phyloP scores from a whole-genome alignment of 176 grass and related monocot genomes.

The Eleusine coracana region DNA sequence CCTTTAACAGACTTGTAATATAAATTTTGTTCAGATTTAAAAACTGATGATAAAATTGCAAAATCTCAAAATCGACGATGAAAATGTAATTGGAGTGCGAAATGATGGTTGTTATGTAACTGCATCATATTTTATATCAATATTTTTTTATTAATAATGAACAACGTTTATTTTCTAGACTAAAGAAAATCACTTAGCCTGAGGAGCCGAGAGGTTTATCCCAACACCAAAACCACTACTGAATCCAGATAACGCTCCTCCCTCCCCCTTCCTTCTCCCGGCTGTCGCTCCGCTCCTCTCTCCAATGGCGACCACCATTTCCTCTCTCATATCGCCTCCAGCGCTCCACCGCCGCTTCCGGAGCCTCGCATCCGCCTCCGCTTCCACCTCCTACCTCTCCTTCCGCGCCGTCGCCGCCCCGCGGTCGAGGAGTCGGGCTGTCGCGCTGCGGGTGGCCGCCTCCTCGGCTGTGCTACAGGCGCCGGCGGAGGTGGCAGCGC shows the following conservation, averaged over 20 bases:
- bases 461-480: conserved; percentile 45
- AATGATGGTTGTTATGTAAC: no score
- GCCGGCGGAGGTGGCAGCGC: conserved; percentile 49
- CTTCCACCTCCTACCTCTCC: conserved; percentile 7
- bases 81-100: no score
- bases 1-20: no score
- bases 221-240: conserved; percentile 4
- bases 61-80: no score
- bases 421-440: conserved; percentile 7
- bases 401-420: conserved; percentile 1
- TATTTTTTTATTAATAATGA: no score
- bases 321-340: conserved; percentile 35
- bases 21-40: no score
- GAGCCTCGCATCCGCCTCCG: background rate
- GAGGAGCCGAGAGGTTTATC: conserved; percentile 22
- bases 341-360: conserved; percentile 30
- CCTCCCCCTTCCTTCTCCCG: background rate
- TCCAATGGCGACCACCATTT: conserved; percentile 52
- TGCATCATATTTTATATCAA: no score
- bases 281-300: background rate
- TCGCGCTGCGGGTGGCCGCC: conserved; percentile 28
- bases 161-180: no score
- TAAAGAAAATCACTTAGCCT: background rate
- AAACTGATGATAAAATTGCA: no score
- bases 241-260: conserved; percentile 51